Evolutionary conservation across 257 asterid genomes (phyloP).

Genomic region (Lavandula angustifolia): DNA sequence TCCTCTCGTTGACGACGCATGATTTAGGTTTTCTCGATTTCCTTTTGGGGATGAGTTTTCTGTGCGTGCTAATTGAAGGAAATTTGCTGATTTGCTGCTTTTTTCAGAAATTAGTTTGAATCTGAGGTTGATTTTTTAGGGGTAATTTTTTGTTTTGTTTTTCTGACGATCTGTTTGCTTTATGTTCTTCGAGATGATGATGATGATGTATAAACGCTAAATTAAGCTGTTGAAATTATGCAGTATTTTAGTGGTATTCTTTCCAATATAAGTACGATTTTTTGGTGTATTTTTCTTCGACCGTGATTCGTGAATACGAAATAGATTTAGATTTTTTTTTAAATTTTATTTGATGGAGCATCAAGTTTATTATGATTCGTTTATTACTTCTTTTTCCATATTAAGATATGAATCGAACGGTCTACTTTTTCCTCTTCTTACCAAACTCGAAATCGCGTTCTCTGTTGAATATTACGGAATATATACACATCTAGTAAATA

Average conservation of each 20-base stretch:
- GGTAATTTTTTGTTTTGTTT: not conserved
- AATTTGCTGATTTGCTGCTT: slow-evolving; percentile 15
- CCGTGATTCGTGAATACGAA: no score
- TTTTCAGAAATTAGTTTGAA: slow-evolving; percentile 21
- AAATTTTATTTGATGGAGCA: no score
- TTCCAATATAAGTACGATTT: not conserved
- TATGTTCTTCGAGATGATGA: not conserved
- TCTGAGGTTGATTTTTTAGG: slow-evolving; percentile 1
- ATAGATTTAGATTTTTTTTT: no score
- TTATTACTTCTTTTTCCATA: no score
- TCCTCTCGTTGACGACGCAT: slow-evolving; percentile 5
- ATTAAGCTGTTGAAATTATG: not conserved
- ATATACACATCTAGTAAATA: no score
- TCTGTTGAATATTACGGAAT: no score
- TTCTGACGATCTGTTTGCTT: no score
- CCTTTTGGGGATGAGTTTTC: not conserved
- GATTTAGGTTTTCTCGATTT: not conserved
- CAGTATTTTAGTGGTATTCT: slow-evolving; percentile 2
- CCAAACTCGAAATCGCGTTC: no score
- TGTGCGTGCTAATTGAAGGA: slow-evolving; percentile 15
- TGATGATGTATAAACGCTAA: slow-evolving; percentile 23
- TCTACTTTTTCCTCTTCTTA: no score
- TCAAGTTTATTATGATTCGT: no score
- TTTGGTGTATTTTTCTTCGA: not conserved
- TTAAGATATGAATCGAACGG: no score